These are phyloP conservation scores for Rhodotorula mucilaginosa DNA, from an alignment of 1,284 basidiomycete genomes.

Conservation along the genomic window DNA sequence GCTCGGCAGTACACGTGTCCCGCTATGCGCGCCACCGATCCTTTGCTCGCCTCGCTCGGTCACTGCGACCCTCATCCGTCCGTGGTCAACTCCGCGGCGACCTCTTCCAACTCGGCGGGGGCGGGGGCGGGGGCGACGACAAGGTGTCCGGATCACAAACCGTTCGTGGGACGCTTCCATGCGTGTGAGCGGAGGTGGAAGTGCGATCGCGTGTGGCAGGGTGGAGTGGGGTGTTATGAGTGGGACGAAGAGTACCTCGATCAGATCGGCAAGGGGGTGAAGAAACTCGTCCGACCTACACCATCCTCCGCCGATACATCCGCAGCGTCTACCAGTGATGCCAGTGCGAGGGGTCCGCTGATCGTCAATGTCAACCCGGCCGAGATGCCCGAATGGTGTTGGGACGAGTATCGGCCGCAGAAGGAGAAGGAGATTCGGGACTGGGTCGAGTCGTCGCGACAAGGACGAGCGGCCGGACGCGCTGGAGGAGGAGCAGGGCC, in stretches of 20 bases:
- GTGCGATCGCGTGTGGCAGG: constrained; percentile 54
- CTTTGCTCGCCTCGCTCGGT: constrained; percentile 63
- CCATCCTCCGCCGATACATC: too few relatives aligned
- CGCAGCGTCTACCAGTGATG: too few relatives aligned
- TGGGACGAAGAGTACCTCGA: constrained; percentile 26
- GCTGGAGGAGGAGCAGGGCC: background rate
- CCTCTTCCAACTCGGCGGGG: background rate
- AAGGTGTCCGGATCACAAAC: background rate
- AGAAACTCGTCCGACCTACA: constrained; percentile 14
- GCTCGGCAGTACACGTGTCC: constrained; percentile 60
- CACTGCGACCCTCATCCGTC: constrained; percentile 51
- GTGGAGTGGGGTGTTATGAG: constrained; percentile 38
- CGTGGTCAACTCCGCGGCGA: background rate
- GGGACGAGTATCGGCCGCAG: constrained; percentile 61
- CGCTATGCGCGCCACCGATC: constrained; percentile 54
- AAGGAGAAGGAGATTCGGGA: constrained; percentile 53
- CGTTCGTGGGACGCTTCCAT: constrained; percentile 66
- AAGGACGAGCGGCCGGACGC: constrained; percentile 3
- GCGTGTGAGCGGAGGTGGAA: constrained; percentile 80
- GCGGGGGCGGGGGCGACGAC: background rate
- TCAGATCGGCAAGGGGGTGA: constrained; percentile 16
- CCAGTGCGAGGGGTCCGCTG: background rate
- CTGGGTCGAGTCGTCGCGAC: background rate
- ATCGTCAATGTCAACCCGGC: constrained; percentile 76
- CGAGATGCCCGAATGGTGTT: constrained; percentile 61